Evolutionary conservation across 768 basidiomycete species (phyloP).

Genomic region (Boletus rex-veris): DNA sequence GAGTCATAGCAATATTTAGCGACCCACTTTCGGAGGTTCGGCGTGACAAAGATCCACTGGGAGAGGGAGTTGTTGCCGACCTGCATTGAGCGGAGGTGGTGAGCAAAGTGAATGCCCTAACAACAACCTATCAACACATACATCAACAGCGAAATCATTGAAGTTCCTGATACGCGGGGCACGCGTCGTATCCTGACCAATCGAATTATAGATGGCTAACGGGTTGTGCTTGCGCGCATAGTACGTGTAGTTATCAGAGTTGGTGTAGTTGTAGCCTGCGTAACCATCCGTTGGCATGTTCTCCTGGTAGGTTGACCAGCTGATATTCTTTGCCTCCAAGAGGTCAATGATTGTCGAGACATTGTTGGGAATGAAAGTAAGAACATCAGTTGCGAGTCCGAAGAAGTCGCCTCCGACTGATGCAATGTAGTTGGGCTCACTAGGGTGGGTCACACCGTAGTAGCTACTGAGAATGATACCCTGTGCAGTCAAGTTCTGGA

Average conservation of each 20-base stretch:
- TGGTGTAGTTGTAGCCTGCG: slow-evolving; percentile 36
- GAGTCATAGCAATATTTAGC: background rate
- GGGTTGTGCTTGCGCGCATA: slow-evolving; percentile 60
- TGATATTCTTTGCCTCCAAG: slow-evolving; percentile 52
- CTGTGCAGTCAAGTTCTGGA: slow-evolving; percentile 41
- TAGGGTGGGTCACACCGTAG: slow-evolving; percentile 54
- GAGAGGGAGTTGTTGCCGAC: slow-evolving; percentile 42
- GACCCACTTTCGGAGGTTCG: slow-evolving; percentile 43
- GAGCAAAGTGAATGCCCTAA: background rate
- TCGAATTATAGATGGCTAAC: slow-evolving; percentile 47
- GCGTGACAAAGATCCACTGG: slow-evolving; percentile 62
- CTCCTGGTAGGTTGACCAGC: slow-evolving; percentile 63
- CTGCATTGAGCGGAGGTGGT: slow-evolving; percentile 3
- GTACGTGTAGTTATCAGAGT: slow-evolving; percentile 40
- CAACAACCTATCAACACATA: slow-evolving; percentile 19
- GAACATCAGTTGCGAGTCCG: slow-evolving; percentile 43
- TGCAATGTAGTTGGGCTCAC: slow-evolving; percentile 57
- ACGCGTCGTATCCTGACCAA: slow-evolving; percentile 42
- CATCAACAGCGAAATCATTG: slow-evolving; percentile 57
- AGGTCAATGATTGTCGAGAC: slow-evolving; percentile 59
- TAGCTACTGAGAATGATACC: slow-evolving; percentile 48
- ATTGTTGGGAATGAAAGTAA: slow-evolving; percentile 37
- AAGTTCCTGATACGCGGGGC: slow-evolving; percentile 51
- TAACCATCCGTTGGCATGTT: slow-evolving; percentile 52
- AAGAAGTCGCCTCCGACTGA: slow-evolving; percentile 51